Evolutionary conservation across 805 yeast species (phyloP).

Genomic region (Metschnikowia lunata): DNA sequence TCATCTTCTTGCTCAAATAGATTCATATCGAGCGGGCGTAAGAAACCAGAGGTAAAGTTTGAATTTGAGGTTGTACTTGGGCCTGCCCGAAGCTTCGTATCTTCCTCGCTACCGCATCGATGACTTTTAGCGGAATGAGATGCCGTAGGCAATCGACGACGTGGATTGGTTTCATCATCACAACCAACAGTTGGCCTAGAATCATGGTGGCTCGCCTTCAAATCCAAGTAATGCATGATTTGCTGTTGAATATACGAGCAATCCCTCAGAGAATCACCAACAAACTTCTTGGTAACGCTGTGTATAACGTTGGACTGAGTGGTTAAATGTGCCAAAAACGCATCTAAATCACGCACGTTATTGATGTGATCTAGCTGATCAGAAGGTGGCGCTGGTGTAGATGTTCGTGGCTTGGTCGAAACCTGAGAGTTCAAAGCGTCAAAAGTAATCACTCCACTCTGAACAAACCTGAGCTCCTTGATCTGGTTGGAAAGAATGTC

Average conservation of each 20-base stretch:
- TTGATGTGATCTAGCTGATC: slow-evolving; percentile 38
- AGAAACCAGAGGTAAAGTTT: slow-evolving; percentile 15
- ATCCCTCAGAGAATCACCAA: slow-evolving; percentile 11
- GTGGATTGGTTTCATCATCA: neutral
- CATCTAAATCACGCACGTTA: slow-evolving; percentile 38
- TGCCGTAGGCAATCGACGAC: neutral
- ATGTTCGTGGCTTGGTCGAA: slow-evolving; percentile 5
- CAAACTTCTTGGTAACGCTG: slow-evolving; percentile 32
- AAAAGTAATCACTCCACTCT: slow-evolving; percentile 40
- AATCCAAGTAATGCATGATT: slow-evolving; percentile 20
- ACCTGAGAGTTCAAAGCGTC: slow-evolving; percentile 30
- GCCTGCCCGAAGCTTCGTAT: neutral
- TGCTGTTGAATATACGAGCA: slow-evolving; percentile 16
- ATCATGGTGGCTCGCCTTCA: slow-evolving; percentile 13
- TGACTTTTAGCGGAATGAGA: neutral
- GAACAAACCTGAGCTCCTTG: slow-evolving; percentile 39
- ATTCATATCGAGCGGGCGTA: slow-evolving; percentile 17
- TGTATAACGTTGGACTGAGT: slow-evolving; percentile 36
- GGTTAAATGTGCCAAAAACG: slow-evolving; percentile 34
- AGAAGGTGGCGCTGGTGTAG: slow-evolving; percentile 12
- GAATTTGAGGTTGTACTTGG: neutral
- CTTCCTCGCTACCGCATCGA: neutral
- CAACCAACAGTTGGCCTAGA: neutral
- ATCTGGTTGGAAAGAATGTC: slow-evolving; percentile 41
- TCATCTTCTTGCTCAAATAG: slow-evolving; percentile 15